Conservation (phyloP, 257 asterid species). For the Cynanchum wilfordii region DNA sequence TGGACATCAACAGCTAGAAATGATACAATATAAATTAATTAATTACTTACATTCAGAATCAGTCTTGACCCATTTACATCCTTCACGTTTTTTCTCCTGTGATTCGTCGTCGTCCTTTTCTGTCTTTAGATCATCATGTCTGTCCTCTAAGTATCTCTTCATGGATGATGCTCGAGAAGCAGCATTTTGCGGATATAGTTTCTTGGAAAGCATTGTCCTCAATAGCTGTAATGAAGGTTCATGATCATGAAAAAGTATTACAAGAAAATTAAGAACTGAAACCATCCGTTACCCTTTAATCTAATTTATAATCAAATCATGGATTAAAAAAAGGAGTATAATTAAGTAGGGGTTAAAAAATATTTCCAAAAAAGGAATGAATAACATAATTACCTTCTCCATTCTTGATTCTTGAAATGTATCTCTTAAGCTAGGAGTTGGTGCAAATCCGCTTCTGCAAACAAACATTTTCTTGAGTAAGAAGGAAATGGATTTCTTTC, state of each 20-base stretch:
- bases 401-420: slow-evolving; percentile 82
- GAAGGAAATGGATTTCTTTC: slow-evolving; percentile 66
- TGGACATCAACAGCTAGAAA: no score
- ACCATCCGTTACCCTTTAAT: no score
- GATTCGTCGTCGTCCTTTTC: slow-evolving; percentile 44
- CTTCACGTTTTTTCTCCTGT: slow-evolving; percentile 23
- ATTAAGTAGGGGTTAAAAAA: no score
- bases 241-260: not conserved
- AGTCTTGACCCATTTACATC: slow-evolving; percentile 77
- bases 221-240: slow-evolving; percentile 44
- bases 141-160: slow-evolving; percentile 47
- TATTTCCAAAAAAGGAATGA: no score
- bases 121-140: slow-evolving; percentile 13
- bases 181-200: slow-evolving; percentile 45
- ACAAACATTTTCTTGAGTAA: slow-evolving; percentile 82
- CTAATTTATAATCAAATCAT: not conserved
- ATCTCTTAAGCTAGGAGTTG: slow-evolving; percentile 61
- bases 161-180: slow-evolving; percentile 39
- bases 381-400: slow-evolving; percentile 62
- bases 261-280: not conserved
- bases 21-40: no score
- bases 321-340: not conserved
- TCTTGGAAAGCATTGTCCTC: slow-evolving; percentile 72
- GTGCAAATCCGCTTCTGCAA: slow-evolving; percentile 60
- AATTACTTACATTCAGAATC: slow-evolving; percentile 76